These are phyloP conservation scores for Carex littledalei DNA, from an alignment of 176 grass and related monocot species.

Conservation along the genomic window DNA sequence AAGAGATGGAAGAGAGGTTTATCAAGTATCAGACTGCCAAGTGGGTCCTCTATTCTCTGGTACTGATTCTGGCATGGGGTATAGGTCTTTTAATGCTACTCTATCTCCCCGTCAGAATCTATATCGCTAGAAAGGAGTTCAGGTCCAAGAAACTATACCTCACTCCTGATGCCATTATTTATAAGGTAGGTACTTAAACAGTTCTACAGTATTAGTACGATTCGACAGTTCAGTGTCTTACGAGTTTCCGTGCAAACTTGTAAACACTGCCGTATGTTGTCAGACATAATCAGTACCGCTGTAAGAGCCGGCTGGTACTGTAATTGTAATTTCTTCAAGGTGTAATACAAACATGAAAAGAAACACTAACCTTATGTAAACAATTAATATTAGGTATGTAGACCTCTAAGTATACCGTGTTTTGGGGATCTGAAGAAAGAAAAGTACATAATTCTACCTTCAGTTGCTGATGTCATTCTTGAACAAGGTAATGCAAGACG, in stretches of 20 bases:
- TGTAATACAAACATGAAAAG: too few species aligned
- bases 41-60: slow-evolving; percentile 50
- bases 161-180: slow-evolving; percentile 50
- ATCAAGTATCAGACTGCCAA: slow-evolving; percentile 48
- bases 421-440: slow-evolving; percentile 59
- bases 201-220: too few species aligned
- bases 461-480: slow-evolving; percentile 53
- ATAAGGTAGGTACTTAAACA: slow-evolving; percentile 34
- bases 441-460: slow-evolving; percentile 53
- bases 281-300: too few species aligned
- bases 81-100: slow-evolving; percentile 63
- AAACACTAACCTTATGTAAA: too few species aligned
- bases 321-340: too few species aligned
- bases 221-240: too few species aligned
- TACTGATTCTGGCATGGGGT: slow-evolving; percentile 58
- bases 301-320: too few species aligned
- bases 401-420: slow-evolving; percentile 42
- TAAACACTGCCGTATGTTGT: too few species aligned
- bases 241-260: too few species aligned
- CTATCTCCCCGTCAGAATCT: slow-evolving; percentile 50
- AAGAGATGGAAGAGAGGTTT: slow-evolving; percentile 45
- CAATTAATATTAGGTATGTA: slow-evolving; percentile 24
- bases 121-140: slow-evolving; percentile 32
- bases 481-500: slow-evolving; percentile 47
- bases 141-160: slow-evolving; percentile 52